Percentiles rank a stretch among this genome's conserved stretches.
These are phyloP conservation scores for Fusarium acutatum DNA, from an alignment of 2,329 filamentous ascomycete species.

Conservation along the genomic window DNA sequence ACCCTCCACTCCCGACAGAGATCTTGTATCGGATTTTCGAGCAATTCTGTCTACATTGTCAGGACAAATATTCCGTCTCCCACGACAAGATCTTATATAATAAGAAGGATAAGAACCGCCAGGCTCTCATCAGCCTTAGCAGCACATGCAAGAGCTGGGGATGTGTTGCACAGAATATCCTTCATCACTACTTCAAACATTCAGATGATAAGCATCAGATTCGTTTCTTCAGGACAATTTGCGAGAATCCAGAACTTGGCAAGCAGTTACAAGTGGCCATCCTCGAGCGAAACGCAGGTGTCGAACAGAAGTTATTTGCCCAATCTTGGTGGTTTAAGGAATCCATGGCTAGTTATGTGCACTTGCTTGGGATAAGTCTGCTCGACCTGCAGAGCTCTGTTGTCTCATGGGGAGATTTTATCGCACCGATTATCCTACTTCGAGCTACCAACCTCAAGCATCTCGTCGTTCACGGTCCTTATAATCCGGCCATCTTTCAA, in stretches of 20 bases:
- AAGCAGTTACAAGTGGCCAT: background rate
- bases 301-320: too few species aligned
- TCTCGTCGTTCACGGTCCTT: background rate
- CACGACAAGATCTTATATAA: background rate
- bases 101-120: background rate
- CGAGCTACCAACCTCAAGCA: background rate
- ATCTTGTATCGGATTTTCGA: background rate
- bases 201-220: background rate
- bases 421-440: background rate
- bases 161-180: background rate
- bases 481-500: background rate
- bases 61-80: background rate
- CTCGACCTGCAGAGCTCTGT: background rate
- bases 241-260: background rate
- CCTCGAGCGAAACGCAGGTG: background rate
- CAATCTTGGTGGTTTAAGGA: background rate
- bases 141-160: background rate
- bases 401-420: background rate
- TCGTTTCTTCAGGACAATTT: slow-evolving; percentile 2
- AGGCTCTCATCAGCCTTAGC: background rate
- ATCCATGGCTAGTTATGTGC: background rate
- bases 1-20: background rate
- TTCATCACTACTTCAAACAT: slow-evolving; percentile 14
- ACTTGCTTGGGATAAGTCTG: background rate
- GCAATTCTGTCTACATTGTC: slow-evolving; percentile 13